Percentiles rank a stretch among this genome's conserved stretches.
Conservation (phyloP, 108 stramenopile species). For the Fragilariopsis cylindrus region DNA sequence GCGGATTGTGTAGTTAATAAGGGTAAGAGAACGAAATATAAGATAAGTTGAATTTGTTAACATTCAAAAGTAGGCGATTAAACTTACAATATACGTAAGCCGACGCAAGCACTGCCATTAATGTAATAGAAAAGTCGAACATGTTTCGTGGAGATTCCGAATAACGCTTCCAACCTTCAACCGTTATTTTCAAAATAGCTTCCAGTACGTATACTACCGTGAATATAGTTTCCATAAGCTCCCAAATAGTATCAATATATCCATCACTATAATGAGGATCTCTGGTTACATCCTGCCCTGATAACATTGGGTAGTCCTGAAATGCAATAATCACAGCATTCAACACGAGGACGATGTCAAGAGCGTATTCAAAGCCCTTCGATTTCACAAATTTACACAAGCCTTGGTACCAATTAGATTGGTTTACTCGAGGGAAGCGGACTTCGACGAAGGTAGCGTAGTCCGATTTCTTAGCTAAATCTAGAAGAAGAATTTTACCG, state of each 20-base stretch:
- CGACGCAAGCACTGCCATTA: slow-evolving; percentile 51
- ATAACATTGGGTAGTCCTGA: slow-evolving; percentile 68
- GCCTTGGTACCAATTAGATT: slow-evolving; percentile 38
- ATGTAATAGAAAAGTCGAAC: slow-evolving; percentile 72
- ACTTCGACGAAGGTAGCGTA: slow-evolving; percentile 53
- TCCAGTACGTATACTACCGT: slow-evolving; percentile 68
- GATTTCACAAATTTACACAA: slow-evolving; percentile 46
- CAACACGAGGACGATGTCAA: slow-evolving; percentile 63
- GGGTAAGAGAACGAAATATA: neutral
- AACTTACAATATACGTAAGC: slow-evolving; percentile 57
- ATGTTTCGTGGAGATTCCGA: slow-evolving; percentile 53
- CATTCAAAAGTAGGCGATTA: neutral
- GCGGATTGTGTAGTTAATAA: neutral
- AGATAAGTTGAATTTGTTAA: neutral
- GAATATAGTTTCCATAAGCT: slow-evolving; percentile 59
- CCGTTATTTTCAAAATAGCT: slow-evolving; percentile 56
- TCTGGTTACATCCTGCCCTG: slow-evolving; percentile 43
- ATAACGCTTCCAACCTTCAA: slow-evolving; percentile 69
- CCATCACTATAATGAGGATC: slow-evolving; percentile 34
- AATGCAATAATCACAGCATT: slow-evolving; percentile 70
- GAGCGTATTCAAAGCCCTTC: slow-evolving; percentile 45
- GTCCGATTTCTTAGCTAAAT: slow-evolving; percentile 45
- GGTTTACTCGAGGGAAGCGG: slow-evolving; percentile 45
- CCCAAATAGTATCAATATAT: slow-evolving; percentile 63
- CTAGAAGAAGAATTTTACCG: slow-evolving; percentile 58